These are phyloP conservation scores for Neospora caninum DNA, from an alignment of 169 alveolate genomes.

Conservation along the genomic window DNA sequence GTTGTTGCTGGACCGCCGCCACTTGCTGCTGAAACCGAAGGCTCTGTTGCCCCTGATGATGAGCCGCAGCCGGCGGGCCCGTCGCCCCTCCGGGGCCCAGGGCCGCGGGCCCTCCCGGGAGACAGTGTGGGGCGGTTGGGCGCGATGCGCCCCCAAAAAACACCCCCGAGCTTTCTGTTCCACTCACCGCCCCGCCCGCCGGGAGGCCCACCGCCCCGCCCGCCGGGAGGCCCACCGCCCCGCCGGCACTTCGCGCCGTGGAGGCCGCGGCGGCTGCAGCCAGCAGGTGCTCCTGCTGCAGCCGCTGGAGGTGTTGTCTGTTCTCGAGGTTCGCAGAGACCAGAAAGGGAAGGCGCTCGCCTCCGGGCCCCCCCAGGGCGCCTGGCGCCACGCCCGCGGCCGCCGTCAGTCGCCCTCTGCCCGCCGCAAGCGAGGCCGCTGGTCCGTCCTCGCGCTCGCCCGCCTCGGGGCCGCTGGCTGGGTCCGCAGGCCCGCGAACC, in stretches of 20 bases:
- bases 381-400: background rate
- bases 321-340: background rate
- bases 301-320: constrained; percentile 11
- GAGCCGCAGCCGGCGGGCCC: background rate
- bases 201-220: constrained; percentile 3
- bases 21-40: constrained; percentile 7
- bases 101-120: constrained; percentile 4
- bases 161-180: background rate
- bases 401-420: too few species aligned
- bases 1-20: constrained; percentile 29
- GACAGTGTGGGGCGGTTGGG: background rate
- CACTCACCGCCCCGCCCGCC: background rate
- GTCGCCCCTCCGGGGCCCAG: background rate
- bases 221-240: background rate
- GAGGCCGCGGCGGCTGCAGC: constrained; percentile 14
- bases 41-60: background rate
- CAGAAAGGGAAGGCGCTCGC: background rate
- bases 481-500: background rate
- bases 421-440: background rate
- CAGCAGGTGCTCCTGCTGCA: constrained; percentile 8
- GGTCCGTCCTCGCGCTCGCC: background rate
- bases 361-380: background rate
- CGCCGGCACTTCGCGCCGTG: background rate
- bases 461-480: background rate
- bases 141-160: background rate